A percentile compares a stretch with the other conserved stretches of the same genome.
phyloP scores from a whole-genome alignment of 176 grass and related monocot genomes.

The Themeda triandra region DNA sequence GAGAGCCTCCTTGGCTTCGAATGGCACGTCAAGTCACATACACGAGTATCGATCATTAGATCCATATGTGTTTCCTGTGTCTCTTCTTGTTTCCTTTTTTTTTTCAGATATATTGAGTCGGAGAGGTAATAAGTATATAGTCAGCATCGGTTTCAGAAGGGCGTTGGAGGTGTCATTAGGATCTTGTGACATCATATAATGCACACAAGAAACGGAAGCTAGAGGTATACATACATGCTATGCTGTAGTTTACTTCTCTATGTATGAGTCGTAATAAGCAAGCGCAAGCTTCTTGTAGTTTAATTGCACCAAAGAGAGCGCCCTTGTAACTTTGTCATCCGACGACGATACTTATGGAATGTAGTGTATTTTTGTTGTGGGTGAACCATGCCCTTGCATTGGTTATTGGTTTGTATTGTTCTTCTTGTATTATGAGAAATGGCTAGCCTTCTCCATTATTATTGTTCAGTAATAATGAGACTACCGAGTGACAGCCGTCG shows the following conservation, averaged over 20 bases:
- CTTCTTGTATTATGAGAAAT: neutral
- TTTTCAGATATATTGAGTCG: neutral
- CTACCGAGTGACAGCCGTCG: neutral
- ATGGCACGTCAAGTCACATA: neutral
- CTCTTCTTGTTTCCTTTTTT: too few relatives aligned
- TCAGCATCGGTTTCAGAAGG: too few relatives aligned
- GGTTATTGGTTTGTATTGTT: neutral
- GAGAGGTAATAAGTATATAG: too few relatives aligned
- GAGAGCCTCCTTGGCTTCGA: too few relatives aligned
- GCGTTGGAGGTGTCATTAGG: neutral
- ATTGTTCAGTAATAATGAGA: neutral
- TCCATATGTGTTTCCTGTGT: neutral
- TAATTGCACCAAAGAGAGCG: neutral
- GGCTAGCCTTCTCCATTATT: too few relatives aligned
- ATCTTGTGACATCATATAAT: neutral
- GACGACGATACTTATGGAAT: neutral
- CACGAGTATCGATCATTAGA: neutral
- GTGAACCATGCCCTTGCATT: neutral
- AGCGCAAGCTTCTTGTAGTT: neutral
- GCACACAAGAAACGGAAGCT: neutral
- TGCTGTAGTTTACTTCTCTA: neutral
- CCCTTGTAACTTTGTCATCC: neutral
- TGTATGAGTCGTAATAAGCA: slow-evolving; percentile 26
- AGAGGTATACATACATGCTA: neutral
- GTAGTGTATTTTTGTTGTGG: neutral